Conservation (phyloP, 1,284 basidiomycete species). For the Leccinum pachyderme region DNA sequence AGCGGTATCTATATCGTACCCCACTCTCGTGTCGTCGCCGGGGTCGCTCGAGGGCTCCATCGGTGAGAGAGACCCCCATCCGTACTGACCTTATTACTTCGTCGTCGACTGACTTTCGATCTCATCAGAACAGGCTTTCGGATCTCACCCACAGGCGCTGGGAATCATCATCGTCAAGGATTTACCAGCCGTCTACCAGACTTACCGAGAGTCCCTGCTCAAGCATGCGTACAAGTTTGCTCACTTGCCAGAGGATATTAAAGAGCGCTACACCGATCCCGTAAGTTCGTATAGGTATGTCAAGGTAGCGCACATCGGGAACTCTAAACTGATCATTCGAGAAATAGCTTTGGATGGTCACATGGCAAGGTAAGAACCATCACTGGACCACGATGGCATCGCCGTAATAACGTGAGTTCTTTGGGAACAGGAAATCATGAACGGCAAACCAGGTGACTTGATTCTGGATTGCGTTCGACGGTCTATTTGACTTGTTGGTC, state of each 20-base stretch:
- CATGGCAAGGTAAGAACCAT: conserved; percentile 71
- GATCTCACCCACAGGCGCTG: conserved; percentile 69
- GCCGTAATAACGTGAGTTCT: neutral
- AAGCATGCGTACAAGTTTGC: conserved; percentile 75
- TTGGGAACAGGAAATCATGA: conserved; percentile 82
- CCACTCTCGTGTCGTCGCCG: conserved; percentile 57
- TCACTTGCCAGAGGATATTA: conserved; percentile 55
- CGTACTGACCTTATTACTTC: neutral
- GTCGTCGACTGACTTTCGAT: neutral
- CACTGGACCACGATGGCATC: neutral
- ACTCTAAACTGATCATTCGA: conserved; percentile 4
- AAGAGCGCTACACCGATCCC: conserved; percentile 72
- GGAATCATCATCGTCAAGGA: conserved; percentile 82
- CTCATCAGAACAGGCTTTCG: conserved; percentile 70
- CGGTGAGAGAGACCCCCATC: conserved; percentile 40
- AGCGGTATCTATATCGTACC: conserved; percentile 71
- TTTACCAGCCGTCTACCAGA: conserved; percentile 64
- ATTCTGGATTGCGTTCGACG: neutral
- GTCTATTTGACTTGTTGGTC: conserved; percentile 5
- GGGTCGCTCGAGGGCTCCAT: conserved; percentile 60
- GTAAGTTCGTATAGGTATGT: conserved; percentile 68
- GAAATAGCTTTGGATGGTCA: conserved; percentile 85
- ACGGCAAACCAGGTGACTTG: conserved; percentile 71
- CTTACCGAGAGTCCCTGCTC: conserved; percentile 68
- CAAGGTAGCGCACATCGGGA: neutral